Percentiles rank a stretch among this genome's conserved stretches.
Conservation (phyloP, 208 protist genomes). For the Lotmaria passim region DNA sequence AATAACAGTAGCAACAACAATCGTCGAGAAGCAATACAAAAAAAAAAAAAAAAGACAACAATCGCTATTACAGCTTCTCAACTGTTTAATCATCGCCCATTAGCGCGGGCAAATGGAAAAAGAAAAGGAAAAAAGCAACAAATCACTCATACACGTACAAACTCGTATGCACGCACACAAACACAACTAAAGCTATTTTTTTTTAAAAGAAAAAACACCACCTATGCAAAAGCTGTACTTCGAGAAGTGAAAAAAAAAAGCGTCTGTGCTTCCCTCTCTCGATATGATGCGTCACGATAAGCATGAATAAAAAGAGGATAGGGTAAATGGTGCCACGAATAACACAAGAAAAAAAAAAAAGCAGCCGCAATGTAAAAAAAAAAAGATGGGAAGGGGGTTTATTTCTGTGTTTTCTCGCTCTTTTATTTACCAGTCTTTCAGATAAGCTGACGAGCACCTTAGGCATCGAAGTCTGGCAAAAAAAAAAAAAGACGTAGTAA, state of each 20-base stretch:
- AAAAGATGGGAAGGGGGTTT: not conserved
- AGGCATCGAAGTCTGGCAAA: not conserved
- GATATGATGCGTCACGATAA: too few species aligned
- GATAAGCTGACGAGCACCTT: not conserved
- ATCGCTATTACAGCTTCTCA: too few species aligned
- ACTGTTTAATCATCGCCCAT: too few species aligned
- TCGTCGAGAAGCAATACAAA: not conserved
- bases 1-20: not conserved
- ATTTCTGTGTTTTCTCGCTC: too few species aligned
- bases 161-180: constrained; percentile 10
- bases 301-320: too few species aligned
- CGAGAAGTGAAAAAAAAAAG: too few species aligned
- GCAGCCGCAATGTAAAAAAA: not conserved
- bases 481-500: not conserved
- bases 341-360: not conserved
- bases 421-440: too few species aligned
- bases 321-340: not conserved
- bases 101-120: not conserved
- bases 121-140: not conserved
- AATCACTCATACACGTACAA: not conserved
- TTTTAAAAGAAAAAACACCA: not conserved
- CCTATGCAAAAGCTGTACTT: not conserved
- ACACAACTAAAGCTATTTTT: not conserved
- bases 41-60: not conserved
- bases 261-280: too few species aligned